Evolutionary conservation across 208 protist genomes (phyloP).

Genomic region (Leishmania arabica): DNA sequence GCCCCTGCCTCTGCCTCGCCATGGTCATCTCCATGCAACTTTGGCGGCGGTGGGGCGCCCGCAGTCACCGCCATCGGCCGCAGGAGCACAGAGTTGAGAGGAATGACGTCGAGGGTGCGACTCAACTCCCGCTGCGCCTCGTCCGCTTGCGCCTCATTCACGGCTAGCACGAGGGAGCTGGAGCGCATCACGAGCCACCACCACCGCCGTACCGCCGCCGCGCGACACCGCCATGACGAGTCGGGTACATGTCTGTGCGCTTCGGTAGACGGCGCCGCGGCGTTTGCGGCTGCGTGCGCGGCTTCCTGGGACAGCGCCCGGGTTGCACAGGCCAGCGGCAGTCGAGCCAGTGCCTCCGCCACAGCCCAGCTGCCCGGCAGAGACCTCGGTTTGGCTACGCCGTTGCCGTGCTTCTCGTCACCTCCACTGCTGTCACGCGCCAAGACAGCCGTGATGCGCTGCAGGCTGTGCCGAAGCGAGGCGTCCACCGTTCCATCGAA

Average conservation of each 20-base stretch:
- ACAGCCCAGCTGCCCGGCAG: constrained; percentile 22
- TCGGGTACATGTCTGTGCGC: neutral
- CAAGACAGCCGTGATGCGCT: constrained; percentile 30
- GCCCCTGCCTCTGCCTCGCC: constrained; percentile 3
- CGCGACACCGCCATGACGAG: neutral
- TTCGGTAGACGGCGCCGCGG: neutral
- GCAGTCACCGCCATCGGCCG: constrained; percentile 16
- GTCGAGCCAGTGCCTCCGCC: constrained; percentile 27
- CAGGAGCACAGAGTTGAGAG: constrained; percentile 16
- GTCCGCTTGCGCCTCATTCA: constrained; percentile 33
- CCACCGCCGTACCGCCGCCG: constrained; percentile 28
- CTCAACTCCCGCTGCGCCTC: neutral
- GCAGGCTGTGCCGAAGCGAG: constrained; percentile 30
- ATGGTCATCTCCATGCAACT: neutral
- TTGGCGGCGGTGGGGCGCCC: constrained; percentile 17
- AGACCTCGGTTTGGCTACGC: constrained; percentile 3
- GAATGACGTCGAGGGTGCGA: neutral
- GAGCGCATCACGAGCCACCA: constrained; percentile 44
- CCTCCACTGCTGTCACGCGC: neutral
- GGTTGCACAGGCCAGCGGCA: constrained; percentile 22
- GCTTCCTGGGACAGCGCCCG: constrained; percentile 20
- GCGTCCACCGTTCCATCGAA: constrained; percentile 32
- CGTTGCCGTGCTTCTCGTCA: neutral
- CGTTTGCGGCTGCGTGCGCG: neutral
- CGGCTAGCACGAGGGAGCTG: constrained; percentile 29